Base-by-base conservation (phyloP, 495 filamentous ascomycete genomes). In the Penicillium chermesinum region DNA sequence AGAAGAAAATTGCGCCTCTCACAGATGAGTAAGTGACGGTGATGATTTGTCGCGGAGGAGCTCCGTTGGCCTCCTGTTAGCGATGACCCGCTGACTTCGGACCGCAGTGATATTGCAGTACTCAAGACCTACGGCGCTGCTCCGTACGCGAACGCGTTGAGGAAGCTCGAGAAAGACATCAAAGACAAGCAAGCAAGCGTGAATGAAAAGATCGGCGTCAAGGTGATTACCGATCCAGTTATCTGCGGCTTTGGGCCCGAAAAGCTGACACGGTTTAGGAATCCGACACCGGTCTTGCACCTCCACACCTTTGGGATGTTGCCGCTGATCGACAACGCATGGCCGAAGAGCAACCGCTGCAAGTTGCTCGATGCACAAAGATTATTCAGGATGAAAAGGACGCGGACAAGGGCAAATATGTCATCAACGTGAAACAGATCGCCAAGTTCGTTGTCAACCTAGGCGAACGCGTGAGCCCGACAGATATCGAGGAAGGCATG, bases 361-460 rank as follows among this genome's bases (percentile, higher is more conserved):
- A 98, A 72, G 93, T 98, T 32, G 94, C 93, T 54, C 81, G 93
- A 54, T 98, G 93, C 77, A 98, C 93, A 41, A 98, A 98, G 79
- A 98, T 98, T 67, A 98, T 98, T 51, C 83, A 87, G 48, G 90
- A 95, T 69, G 93, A 95, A 65, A 93, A 95, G 73, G 91, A 98
- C 72, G 73, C 85, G 22, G 89, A 95, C 57, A 98, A 98, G 81
- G 93, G 86, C 81, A 97, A 97, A 84, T 98, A 98, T 76, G 91
- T 98, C 62, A 98, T 98, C 80, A 98, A 97, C 70, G 93, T 98
- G 55, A 98, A 98, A 73, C 93, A 98, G 67, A 97, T 98, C 52
- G 93, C 93, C 64, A 98, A 98, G 72, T 98, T 98, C 59, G 93
- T 98, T 38, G 93, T 98, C 61, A 95, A 97, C 70, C 81, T 98